Evolutionary conservation across 140 eudicot genomes (phyloP).

Genomic region (Senecio squalidus): DNA sequence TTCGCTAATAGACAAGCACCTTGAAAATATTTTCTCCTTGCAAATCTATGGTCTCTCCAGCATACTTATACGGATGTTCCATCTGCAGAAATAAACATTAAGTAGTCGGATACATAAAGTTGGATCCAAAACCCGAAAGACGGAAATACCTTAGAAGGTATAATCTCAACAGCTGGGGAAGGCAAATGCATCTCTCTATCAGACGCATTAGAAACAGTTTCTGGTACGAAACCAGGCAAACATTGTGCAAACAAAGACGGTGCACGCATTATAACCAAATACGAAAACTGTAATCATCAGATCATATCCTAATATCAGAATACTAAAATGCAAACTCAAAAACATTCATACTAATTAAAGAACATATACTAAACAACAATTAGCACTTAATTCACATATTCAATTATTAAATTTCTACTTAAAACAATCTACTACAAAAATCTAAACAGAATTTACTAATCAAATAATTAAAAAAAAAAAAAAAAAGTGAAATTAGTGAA

Average conservation of each 20-base stretch:
- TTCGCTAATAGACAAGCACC: background rate
- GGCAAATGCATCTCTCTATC: slow-evolving; percentile 61
- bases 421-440: background rate
- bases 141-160: slow-evolving; percentile 61
- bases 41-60: slow-evolving; percentile 61
- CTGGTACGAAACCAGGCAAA: slow-evolving; percentile 69
- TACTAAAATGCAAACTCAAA: background rate
- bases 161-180: slow-evolving; percentile 75
- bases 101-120: background rate
- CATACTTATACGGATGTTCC: slow-evolving; percentile 57
- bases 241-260: slow-evolving; percentile 69
- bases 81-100: slow-evolving; percentile 31
- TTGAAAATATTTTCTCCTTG: slow-evolving; percentile 43
- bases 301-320: slow-evolving; percentile 2
- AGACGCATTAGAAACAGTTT: slow-evolving; percentile 38
- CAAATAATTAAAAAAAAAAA: background rate
- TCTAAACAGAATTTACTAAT: background rate
- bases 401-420: background rate
- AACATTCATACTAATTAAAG: background rate
- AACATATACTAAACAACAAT: background rate
- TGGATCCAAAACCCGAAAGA: slow-evolving; percentile 1
- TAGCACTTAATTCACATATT: background rate
- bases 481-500: background rate
- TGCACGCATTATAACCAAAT: slow-evolving; percentile 50
- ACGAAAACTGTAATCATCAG: slow-evolving; percentile 15